phyloP scores from a whole-genome alignment of 495 filamentous ascomycete genomes.

The Neurospora pannonica region DNA sequence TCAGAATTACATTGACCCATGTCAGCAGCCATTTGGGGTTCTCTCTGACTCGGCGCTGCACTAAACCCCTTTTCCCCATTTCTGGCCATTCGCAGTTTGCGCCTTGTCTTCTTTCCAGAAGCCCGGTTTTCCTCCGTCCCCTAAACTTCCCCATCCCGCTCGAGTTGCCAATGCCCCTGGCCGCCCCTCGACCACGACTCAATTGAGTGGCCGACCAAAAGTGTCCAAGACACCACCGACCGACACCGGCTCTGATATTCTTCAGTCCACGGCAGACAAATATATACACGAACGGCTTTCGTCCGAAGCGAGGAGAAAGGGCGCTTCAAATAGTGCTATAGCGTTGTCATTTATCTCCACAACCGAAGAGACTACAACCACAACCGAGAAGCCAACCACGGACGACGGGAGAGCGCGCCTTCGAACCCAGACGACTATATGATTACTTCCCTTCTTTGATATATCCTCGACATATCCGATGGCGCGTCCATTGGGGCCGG shows the following conservation, averaged over 20 bases:
- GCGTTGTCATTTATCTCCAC: background rate
- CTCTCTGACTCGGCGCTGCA: background rate
- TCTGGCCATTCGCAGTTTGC: background rate
- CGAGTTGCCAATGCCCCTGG: background rate
- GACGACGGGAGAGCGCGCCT: background rate
- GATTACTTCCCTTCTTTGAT: constrained; percentile 7
- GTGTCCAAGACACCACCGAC: background rate
- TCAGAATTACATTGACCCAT: background rate
- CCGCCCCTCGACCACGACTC: background rate
- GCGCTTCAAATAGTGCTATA: background rate
- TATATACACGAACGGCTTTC: background rate
- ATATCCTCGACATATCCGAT: constrained; percentile 20
- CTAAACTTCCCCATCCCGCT: background rate
- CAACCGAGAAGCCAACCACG: background rate
- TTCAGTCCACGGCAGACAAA: background rate
- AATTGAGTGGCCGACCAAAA: background rate
- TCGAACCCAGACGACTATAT: background rate
- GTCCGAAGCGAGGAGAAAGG: background rate
- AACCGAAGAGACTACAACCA: background rate
- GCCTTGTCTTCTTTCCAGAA: background rate
- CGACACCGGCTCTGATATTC: background rate
- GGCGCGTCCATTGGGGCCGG: constrained; percentile 46
- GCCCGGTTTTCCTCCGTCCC: background rate
- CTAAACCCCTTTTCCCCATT: background rate
- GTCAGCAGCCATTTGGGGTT: background rate